These are phyloP conservation scores for Petasospora fabianii DNA, from an alignment of 1,139 yeast species.

Conservation along the genomic window DNA sequence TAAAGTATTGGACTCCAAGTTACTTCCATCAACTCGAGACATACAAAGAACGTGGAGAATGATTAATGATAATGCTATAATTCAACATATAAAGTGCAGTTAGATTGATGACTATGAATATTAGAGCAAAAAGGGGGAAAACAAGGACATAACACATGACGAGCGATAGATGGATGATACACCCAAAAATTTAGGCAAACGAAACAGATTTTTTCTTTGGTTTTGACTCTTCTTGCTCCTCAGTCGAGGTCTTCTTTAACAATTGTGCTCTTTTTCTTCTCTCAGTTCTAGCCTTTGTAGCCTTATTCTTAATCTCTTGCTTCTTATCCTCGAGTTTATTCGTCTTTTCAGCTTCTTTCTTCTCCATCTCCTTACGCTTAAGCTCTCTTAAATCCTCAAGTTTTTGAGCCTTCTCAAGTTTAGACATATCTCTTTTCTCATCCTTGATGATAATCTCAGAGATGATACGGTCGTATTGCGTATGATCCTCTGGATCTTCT, in stretches of 20 bases:
- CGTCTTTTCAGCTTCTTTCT: slow-evolving; percentile 69
- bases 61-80: too few relatives aligned
- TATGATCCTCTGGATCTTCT: slow-evolving; percentile 53
- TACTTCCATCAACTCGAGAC: slow-evolving; percentile 5
- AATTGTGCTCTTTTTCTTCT: slow-evolving; percentile 70
- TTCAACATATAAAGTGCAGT: too few relatives aligned
- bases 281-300: slow-evolving; percentile 60
- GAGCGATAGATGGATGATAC: too few relatives aligned
- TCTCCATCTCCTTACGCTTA: slow-evolving; percentile 81
- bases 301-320: slow-evolving; percentile 67
- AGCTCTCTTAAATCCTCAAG: slow-evolving; percentile 86
- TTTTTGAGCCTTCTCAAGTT: slow-evolving; percentile 83
- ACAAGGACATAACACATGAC: too few relatives aligned
- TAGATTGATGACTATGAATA: too few relatives aligned
- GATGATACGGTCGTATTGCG: slow-evolving; percentile 64
- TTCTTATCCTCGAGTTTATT: slow-evolving; percentile 74
- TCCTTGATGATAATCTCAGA: slow-evolving; percentile 77
- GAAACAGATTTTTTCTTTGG: slow-evolving; percentile 38
- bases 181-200: slow-evolving; percentile 17
- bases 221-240: too few relatives aligned
- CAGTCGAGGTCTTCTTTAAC: slow-evolving; percentile 23
- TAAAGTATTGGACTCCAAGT: slow-evolving; percentile 5
- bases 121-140: not conserved
- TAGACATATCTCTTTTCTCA: slow-evolving; percentile 83
- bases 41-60: slow-evolving; percentile 4